A percentile compares a stretch with the other conserved stretches of the same genome.
Conservation (phyloP, 805 yeast species). For the Ogataea allantospora region DNA sequence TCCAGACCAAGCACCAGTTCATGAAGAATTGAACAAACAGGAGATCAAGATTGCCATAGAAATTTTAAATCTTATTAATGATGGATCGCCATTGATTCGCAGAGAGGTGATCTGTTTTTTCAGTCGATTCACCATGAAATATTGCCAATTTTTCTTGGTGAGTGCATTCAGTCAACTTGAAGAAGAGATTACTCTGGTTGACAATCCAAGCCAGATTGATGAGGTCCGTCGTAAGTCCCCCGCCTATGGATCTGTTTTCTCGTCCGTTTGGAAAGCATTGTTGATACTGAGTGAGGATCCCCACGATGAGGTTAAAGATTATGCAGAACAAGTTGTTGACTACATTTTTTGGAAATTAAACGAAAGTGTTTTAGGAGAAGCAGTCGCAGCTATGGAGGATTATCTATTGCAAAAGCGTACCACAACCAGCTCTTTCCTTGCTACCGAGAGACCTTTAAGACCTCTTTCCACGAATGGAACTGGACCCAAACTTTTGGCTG, state of each 20-base stretch:
- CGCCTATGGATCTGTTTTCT: constrained; percentile 83
- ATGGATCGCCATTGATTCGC: constrained; percentile 87
- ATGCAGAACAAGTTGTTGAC: constrained; percentile 76
- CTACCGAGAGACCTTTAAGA: constrained; percentile 5
- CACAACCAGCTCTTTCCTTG: not conserved
- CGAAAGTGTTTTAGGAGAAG: constrained; percentile 62
- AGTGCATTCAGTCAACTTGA: constrained; percentile 84
- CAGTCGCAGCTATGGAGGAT: constrained; percentile 65
- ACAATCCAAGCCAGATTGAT: constrained; percentile 58
- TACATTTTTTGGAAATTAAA: constrained; percentile 61
- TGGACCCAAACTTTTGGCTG: constrained; percentile 4
- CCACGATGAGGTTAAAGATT: constrained; percentile 69
- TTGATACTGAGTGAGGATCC: constrained; percentile 85
- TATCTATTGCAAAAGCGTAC: constrained; percentile 50
- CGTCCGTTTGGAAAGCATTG: constrained; percentile 84
- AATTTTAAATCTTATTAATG: constrained; percentile 66
- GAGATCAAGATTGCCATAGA: constrained; percentile 70
- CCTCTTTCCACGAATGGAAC: constrained; percentile 13
- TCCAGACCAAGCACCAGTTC: constrained; percentile 13
- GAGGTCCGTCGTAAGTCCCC: constrained; percentile 67
- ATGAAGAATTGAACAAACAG: constrained; percentile 55
- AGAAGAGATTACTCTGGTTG: constrained; percentile 69
- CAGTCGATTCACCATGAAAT: constrained; percentile 68
- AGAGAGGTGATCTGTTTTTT: constrained; percentile 79
- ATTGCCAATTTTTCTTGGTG: constrained; percentile 73